Evolutionary conservation across 2,329 filamentous ascomycete species (phyloP).

Genomic region (Pestalotiopsis sp.): DNA sequence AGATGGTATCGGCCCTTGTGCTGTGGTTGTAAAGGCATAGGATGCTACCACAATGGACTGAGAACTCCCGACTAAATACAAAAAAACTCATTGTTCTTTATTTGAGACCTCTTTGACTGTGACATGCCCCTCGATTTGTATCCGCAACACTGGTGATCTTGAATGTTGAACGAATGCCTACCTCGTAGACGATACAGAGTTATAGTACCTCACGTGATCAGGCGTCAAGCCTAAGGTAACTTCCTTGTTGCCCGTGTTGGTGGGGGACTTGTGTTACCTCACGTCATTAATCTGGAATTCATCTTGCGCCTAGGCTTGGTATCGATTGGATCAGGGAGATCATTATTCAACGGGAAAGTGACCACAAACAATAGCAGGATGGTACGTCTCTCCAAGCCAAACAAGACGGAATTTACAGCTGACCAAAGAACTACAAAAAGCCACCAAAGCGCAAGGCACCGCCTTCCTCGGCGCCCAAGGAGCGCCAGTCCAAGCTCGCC

Average conservation of each 20-base stretch:
- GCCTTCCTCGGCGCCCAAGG: slow-evolving; percentile 35
- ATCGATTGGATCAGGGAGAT: no score
- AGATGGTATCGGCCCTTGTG: slow-evolving; percentile 35
- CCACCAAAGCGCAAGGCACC: slow-evolving; percentile 56
- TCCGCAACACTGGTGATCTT: not conserved
- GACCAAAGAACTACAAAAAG: slow-evolving; percentile 29
- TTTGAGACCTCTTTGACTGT: not conserved
- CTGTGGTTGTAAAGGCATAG: slow-evolving; percentile 34
- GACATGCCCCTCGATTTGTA: not conserved
- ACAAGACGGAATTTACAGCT: no score
- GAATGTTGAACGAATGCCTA: not conserved
- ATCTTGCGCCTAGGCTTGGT: no score
- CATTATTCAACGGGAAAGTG: not conserved
- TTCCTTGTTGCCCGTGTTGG: not conserved
- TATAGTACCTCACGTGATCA: slow-evolving; percentile 9
- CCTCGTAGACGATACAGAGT: not conserved
- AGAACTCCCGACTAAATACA: slow-evolving; percentile 42
- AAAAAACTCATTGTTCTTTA: slow-evolving; percentile 30
- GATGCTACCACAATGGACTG: slow-evolving; percentile 40
- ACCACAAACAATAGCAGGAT: not conserved
- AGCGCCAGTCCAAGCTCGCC: slow-evolving; percentile 82
- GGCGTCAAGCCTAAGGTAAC: not conserved
- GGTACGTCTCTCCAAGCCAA: not conserved
- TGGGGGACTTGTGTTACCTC: not conserved
- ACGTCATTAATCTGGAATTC: not conserved